phyloP scores from a whole-genome alignment of 805 yeast genomes.

The Blastobotrys peoriensis region DNA sequence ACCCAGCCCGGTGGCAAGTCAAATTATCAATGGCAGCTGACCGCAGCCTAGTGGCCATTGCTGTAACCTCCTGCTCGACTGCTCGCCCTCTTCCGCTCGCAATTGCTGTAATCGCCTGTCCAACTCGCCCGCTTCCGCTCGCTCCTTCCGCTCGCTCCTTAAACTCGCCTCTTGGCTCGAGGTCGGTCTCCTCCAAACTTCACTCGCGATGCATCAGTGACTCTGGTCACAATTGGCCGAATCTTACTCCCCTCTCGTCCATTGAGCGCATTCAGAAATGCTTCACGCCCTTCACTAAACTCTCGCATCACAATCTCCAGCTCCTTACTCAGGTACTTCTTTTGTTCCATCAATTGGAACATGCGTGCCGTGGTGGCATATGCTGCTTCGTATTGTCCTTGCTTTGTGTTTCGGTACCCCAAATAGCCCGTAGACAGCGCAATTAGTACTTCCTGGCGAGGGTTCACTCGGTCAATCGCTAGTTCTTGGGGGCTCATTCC shows the following conservation, averaged over 20 bases:
- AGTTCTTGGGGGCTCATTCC: slow-evolving; percentile 46
- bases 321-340: slow-evolving; percentile 48
- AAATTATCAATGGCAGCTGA: no score
- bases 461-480: slow-evolving; percentile 63
- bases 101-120: no score
- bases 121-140: no score
- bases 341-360: slow-evolving; percentile 66
- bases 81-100: no score
- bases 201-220: slow-evolving; percentile 74
- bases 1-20: no score
- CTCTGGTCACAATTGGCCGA: slow-evolving; percentile 58
- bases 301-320: slow-evolving; percentile 74
- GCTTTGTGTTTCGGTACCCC: slow-evolving; percentile 83
- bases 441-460: slow-evolving; percentile 68
- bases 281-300: slow-evolving; percentile 85
- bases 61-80: no score
- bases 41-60: no score
- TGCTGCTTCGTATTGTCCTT: slow-evolving; percentile 90
- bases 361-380: slow-evolving; percentile 74
- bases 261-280: slow-evolving; percentile 73
- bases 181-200: slow-evolving; percentile 91
- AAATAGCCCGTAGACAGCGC: slow-evolving; percentile 75
- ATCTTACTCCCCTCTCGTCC: slow-evolving; percentile 82
- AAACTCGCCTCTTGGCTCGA: slow-evolving; percentile 59
- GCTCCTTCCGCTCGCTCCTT: no score